A percentile compares a stretch with the other conserved stretches of the same genome.
phyloP scores from a whole-genome alignment of 2,329 filamentous ascomycete species.

The Botrytis paeoniae region DNA sequence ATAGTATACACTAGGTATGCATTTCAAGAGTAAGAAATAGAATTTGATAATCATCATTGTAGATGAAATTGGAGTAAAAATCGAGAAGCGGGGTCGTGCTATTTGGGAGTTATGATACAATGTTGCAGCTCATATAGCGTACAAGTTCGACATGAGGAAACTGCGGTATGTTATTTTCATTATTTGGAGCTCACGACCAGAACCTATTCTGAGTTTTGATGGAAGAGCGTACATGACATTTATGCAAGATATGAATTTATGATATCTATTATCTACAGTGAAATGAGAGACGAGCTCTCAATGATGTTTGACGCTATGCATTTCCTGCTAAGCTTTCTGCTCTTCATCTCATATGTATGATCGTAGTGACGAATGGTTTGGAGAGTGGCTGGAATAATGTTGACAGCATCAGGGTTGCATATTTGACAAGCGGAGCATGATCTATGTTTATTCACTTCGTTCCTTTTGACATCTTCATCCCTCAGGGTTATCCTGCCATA shows the following conservation, averaged over 20 bases:
- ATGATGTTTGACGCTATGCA: neutral
- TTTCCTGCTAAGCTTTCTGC: neutral
- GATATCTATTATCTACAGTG: neutral
- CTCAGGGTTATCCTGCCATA: neutral
- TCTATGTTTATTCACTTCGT: neutral
- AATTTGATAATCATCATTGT: neutral
- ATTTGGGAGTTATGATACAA: neutral
- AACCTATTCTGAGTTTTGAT: neutral
- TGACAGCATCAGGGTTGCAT: neutral
- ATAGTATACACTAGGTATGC: neutral
- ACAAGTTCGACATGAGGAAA: neutral
- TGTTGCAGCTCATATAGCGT: neutral
- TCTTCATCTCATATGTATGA: neutral
- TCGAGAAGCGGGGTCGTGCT: neutral
- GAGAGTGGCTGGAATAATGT: neutral
- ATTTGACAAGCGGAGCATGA: neutral
- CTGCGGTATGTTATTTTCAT: neutral
- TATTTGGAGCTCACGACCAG: neutral
- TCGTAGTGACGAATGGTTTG: neutral
- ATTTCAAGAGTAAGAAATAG: neutral
- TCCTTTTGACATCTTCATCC: fast-evolving
- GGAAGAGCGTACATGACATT: neutral
- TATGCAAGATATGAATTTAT: neutral
- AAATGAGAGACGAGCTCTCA: too few species aligned
- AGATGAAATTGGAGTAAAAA: neutral